These are phyloP conservation scores for Knoxdaviesia capensis DNA, from an alignment of 2,329 filamentous ascomycete genomes.

Conservation along the genomic window DNA sequence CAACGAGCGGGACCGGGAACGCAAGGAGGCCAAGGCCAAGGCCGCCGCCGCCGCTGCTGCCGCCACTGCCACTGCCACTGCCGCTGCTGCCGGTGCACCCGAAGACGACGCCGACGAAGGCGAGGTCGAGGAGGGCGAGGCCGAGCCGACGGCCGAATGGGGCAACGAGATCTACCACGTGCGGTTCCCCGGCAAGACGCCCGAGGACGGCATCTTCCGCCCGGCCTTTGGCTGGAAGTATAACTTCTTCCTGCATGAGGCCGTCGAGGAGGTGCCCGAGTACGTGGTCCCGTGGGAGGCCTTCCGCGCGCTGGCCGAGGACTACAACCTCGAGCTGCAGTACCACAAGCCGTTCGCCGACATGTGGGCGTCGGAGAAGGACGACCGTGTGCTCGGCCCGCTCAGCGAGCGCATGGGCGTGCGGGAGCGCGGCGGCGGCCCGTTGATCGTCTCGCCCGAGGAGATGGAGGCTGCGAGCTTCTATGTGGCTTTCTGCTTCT, in stretches of 20 bases:
- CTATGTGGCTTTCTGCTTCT: conserved; percentile 91
- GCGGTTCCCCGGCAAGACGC: conserved; percentile 65
- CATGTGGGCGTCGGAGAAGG: conserved; percentile 81
- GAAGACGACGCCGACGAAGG: conserved; percentile 19
- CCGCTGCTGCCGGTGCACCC: conserved; percentile 13
- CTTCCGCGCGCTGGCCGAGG: conserved; percentile 84
- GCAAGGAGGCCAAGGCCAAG: conserved; percentile 11
- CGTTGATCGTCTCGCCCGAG: conserved; percentile 53
- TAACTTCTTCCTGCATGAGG: conserved; percentile 87
- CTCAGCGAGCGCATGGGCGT: conserved; percentile 95
- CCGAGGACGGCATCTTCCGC: conserved; percentile 74
- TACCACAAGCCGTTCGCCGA: conserved; percentile 84
- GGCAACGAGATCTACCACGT: conserved; percentile 88
- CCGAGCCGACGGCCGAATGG: conserved; percentile 54
- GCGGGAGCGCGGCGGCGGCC: conserved; percentile 45
- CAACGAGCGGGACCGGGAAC: conserved; percentile 33
- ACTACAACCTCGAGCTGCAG: conserved; percentile 89
- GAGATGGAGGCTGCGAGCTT: conserved; percentile 88
- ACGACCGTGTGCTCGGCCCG: conserved; percentile 60
- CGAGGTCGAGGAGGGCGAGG: conserved; percentile 40
- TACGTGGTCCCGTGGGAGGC: conserved; percentile 98
- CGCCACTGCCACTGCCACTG: conserved; percentile 8
- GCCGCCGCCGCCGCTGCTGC: conserved; percentile 6
- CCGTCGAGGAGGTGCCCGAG: conserved; percentile 88
- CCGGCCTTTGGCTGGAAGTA: conserved; percentile 97